Base-by-base conservation (phyloP, 2,329 filamentous ascomycete genomes). In the Bisporella sp. region DNA sequence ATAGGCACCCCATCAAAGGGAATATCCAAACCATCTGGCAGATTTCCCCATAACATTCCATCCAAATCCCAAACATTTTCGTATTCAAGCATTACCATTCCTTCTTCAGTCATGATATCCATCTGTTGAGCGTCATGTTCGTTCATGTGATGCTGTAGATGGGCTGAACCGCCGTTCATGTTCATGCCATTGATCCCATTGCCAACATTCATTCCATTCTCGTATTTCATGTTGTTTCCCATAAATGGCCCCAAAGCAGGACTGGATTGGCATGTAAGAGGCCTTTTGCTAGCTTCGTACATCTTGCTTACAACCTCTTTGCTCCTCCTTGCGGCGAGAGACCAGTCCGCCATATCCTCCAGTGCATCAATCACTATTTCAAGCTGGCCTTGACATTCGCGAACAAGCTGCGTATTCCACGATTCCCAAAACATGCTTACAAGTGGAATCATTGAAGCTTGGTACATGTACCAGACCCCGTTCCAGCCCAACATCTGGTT, bases 401-500 rank as follows among this genome's bases (percentile, higher is more conserved):
- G 43, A 31, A 68, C 62, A n/a, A 56, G 54, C 2, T 68, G 47
- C 12, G 52, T 50, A 21, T 65, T 62, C 58, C 58, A 61, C 5
- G 50, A 73, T 63, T 89, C 83, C 73, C 80, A 85, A 64, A 89
- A 89, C 9, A 91, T 73, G 28, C 80, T 85, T 8, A 92, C 78
- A 1, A 92, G 75, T 0, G 87, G 87, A 6, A 91, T 82, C 82
- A 91, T 87, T 55, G 81, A 81, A 0, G 87, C 85, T 65, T 91
- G 87, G 68, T 89, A 91, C 52, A 88, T 77, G 67, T 89, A 85
- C 85, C 86, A 90, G 2, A 87, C 85, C 0, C 84, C 87, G 64
- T 89, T 88, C 87, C 86, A 91, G 6, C 86, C 86, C 0, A 81
- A 81, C 70, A 91, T 87, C 62, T 89, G 81, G 62, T 88, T 87